phyloP scores from a whole-genome alignment of 345 rosid genomes.

The Melaleuca quinquenervia region DNA sequence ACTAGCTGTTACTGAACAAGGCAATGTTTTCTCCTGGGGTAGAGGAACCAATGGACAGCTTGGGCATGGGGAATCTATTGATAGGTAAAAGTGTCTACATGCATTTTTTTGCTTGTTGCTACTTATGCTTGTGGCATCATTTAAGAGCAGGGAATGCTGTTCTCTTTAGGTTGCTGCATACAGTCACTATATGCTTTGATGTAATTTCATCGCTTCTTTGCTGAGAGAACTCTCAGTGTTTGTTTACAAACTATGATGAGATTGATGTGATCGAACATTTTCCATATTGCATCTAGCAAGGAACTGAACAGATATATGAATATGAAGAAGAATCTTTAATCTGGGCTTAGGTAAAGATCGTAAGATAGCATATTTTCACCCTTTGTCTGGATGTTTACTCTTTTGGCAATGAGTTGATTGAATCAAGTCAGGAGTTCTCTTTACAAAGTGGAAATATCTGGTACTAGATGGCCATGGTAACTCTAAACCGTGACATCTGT shows the following conservation, averaged over 20 bases:
- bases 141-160: background rate
- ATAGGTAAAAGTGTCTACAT: constrained; percentile 39
- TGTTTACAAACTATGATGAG: background rate
- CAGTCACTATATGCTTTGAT: background rate
- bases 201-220: background rate
- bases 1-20: constrained; percentile 68
- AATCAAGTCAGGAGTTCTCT: background rate
- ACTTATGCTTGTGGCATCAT: background rate
- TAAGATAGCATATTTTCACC: background rate
- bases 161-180: background rate
- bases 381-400: background rate
- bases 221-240: background rate
- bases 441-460: background rate
- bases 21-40: constrained; percentile 93
- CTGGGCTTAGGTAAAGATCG: background rate
- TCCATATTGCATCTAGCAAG: background rate
- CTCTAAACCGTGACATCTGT: background rate
- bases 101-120: background rate
- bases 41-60: constrained; percentile 99
- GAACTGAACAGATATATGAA: background rate
- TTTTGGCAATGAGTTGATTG: background rate
- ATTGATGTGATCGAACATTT: background rate
- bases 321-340: background rate
- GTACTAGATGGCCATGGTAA: background rate
- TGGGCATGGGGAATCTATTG: constrained; percentile 68